A percentile compares a stretch with the other conserved stretches of the same genome.
Evolutionary conservation across 306 rosid species (phyloP).

Genomic region (Benincasa hispida): DNA sequence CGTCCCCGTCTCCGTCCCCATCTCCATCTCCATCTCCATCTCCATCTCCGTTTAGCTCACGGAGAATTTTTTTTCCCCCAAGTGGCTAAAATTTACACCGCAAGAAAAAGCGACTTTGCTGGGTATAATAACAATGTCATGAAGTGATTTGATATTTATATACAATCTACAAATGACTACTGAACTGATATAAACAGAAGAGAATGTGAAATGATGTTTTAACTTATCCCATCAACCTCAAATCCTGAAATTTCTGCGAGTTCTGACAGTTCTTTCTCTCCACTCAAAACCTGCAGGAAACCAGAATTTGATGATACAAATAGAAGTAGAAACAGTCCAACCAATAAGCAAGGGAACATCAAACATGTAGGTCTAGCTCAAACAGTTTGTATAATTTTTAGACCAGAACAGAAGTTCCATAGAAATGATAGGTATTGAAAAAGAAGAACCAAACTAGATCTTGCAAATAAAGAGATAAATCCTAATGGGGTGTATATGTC

Average conservation of each 20-base stretch:
- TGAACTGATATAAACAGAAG: background rate
- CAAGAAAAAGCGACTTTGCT: no score
- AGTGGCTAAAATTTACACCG: no score
- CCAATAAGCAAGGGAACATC: background rate
- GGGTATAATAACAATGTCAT: background rate
- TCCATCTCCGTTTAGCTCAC: no score
- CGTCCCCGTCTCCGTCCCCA: no score
- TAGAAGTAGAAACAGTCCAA: background rate
- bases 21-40: no score
- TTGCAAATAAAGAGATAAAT: background rate
- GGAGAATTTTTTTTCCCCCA: no score
- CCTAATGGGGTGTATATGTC: no score
- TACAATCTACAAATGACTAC: background rate
- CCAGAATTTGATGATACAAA: conserved; percentile 9
- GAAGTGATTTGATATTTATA: background rate
- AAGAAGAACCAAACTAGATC: background rate
- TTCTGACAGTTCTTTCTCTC: conserved; percentile 50
- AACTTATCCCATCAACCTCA: conserved; percentile 19
- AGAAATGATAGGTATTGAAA: background rate
- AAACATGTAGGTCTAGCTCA: background rate
- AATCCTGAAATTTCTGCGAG: conserved; percentile 56
- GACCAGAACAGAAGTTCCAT: background rate
- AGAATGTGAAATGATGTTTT: background rate
- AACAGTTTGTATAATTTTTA: background rate
- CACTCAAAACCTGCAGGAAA: conserved; percentile 50